phyloP scores from a whole-genome alignment of 192 early-diverging fungal genomes.

The Entomortierella parvispora region DNA sequence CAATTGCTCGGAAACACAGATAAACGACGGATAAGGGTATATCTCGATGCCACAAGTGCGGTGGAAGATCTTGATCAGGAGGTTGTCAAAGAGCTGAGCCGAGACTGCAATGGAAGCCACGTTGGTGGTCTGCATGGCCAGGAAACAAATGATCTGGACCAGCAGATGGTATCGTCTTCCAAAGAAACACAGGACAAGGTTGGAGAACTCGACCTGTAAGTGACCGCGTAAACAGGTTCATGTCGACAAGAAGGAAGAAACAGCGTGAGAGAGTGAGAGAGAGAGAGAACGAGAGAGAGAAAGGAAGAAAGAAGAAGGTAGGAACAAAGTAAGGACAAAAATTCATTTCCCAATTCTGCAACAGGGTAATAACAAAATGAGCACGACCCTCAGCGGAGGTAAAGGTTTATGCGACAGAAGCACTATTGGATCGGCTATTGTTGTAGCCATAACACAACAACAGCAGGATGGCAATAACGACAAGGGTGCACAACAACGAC shows the following conservation, averaged over 20 bases:
- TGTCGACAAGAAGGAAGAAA: not conserved
- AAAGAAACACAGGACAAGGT: constrained; percentile 72
- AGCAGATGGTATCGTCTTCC: constrained; percentile 69
- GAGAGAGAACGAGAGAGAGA: too few species aligned
- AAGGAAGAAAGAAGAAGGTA: not conserved
- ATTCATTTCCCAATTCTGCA: too few species aligned
- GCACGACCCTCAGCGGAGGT: too few species aligned
- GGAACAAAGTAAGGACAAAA: not conserved
- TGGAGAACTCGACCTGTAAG: constrained; percentile 73
- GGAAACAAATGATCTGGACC: constrained; percentile 71
- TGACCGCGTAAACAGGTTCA: not conserved
- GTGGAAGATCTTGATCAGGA: constrained; percentile 67
- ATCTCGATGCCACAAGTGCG: constrained; percentile 75
- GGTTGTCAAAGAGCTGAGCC: constrained; percentile 74
- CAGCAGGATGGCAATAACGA: too few species aligned
- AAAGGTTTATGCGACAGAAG: too few species aligned
- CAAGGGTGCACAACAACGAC: too few species aligned
- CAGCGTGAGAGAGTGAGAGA: not conserved
- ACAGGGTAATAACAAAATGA: too few species aligned
- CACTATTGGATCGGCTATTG: too few species aligned
- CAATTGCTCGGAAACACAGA: constrained; percentile 60
- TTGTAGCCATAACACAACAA: too few species aligned
- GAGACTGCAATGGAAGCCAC: constrained; percentile 77
- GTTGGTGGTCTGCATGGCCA: constrained; percentile 75
- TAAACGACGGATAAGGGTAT: constrained; percentile 60